Evolutionary conservation across 1,284 basidiomycete species (phyloP), one percentile per base, ranked within the genome.

Genomic region (Omphalotus olearius): DNA sequence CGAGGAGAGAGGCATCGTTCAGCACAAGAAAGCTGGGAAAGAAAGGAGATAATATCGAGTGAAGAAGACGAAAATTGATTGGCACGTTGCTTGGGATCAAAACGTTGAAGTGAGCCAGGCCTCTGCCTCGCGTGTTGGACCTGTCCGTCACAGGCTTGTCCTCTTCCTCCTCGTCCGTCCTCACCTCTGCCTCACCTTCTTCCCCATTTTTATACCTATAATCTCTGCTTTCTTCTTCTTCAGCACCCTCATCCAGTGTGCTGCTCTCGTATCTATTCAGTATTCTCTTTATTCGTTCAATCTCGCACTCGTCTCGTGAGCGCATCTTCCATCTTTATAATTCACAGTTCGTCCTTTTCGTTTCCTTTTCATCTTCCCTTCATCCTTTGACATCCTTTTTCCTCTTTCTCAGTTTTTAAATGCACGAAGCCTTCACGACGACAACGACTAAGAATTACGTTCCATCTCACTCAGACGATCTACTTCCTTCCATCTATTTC

Each of bases 71-170:
- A 33, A 33, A 33, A 10, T 33, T 33, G 9, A 33, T 33, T 7
- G 80, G 78, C 83, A 86, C 85, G 83, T 86, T 86, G 82, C 75
- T 66, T 78, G 26, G 80, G 79, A 82, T 82, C 77, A 76, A 72
- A 71, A 68, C 63, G 62, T 70, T 69, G 65, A 63, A 55, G 71
- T 75, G 71, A 78, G 78, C 78, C 75, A 16, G 42, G 45, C 33
- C 53, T 23, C 23, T 28, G 30, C 41, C 51, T 25, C 38, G 40
- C 43, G 43, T 35, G 42, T 44, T 35, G 47, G 52, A 38, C 47
- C 33, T 14, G 35, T 49, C 47, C 41, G 18, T 40, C n/a, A 41
- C 37, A 28, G 26, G 28, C 18, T 30, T n/a, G n/a, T 50, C 40
- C 25, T 41, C 39, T 45, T 50, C 48, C 52, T 44, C 47, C 39